Base-by-base conservation (phyloP, 305 asterid genomes). In the Solanum hybrid region DNA sequence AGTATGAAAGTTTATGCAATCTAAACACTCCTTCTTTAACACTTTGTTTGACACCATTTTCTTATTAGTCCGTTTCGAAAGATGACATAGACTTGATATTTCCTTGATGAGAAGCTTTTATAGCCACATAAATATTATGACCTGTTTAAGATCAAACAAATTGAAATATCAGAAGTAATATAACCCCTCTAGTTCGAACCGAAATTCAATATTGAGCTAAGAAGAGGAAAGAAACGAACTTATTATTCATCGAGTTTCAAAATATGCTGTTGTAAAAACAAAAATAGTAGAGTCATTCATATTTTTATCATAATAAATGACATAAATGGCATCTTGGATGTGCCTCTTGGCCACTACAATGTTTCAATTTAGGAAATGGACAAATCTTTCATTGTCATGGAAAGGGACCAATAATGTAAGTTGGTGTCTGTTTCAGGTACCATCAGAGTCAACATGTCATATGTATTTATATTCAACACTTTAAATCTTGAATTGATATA, bases 381-480 rank as follows among this genome's bases (percentile, higher is more conserved):
- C 95, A 93, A 94, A 92, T 91, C 74, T 83, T 76, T 85, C 86
- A 91, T 87, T 90, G 76, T 86, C 91, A 35, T 74, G 14, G 88
- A 82, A 86, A 90, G 87, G 75, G 92, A 79, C 93, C 92, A 84
- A 92, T 92, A 94, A 94, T 95, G 94, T 94, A 95, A 93, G 89
- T 87, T 93, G 89, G 90, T 93, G 26, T 92, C 93, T 90, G 85
- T 86, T 82, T 88, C 92, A 94, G 96, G 93, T 89, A 90, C 96
- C 95, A 94, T 93, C 89, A 86, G 64, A 89, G 91, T 91, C 90
- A 94, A 89, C 97, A 92, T 91, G 93, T 93, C 94, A 85, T 92
- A 86, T 92, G 90, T 40, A 90, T 93, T 92, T 90, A 94, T 91
- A 87, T 33, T 92, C 87, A 86, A 31, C 92, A 90, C 11, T 79